Conservation (phyloP, 768 basidiomycete genomes). For the Strobilomyces echinocephalus region DNA sequence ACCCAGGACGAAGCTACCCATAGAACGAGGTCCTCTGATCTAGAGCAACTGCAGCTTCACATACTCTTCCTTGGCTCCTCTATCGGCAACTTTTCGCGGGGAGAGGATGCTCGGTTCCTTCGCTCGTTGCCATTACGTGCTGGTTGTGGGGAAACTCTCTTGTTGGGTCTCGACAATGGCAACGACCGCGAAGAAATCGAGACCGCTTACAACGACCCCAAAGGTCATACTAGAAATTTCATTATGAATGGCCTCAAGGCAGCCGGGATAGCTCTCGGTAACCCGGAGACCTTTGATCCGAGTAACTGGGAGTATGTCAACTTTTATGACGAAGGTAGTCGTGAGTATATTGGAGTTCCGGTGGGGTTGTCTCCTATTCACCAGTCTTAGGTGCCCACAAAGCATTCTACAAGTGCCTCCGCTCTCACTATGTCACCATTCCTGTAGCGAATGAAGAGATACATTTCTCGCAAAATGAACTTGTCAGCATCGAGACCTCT, state of each 20-base stretch:
- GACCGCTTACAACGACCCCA: constrained; percentile 78
- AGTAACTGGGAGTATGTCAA: constrained; percentile 73
- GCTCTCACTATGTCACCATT: constrained; percentile 51
- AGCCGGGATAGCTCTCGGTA: constrained; percentile 64
- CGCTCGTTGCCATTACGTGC: constrained; percentile 71
- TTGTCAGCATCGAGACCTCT: constrained; percentile 82
- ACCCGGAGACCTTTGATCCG: constrained; percentile 58
- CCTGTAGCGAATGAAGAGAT: constrained; percentile 42
- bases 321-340: constrained; percentile 50
- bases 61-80: constrained; percentile 90
- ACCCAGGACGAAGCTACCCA: neutral
- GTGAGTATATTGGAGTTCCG: constrained; percentile 29
- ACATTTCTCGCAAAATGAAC: constrained; percentile 63
- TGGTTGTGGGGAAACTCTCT: constrained; percentile 71
- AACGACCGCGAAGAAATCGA: constrained; percentile 70
- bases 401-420: constrained; percentile 73
- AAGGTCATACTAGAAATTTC: constrained; percentile 68
- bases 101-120: constrained; percentile 69
- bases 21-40: constrained; percentile 39
- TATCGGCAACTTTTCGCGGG: constrained; percentile 81
- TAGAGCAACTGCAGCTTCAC: constrained; percentile 60
- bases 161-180: constrained; percentile 89
- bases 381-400: constrained; percentile 66
- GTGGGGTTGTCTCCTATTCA: neutral
- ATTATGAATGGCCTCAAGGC: constrained; percentile 81